These are phyloP conservation scores for Speleostelium caveatum DNA, from an alignment of 78 protist species.

Conservation along the genomic window DNA sequence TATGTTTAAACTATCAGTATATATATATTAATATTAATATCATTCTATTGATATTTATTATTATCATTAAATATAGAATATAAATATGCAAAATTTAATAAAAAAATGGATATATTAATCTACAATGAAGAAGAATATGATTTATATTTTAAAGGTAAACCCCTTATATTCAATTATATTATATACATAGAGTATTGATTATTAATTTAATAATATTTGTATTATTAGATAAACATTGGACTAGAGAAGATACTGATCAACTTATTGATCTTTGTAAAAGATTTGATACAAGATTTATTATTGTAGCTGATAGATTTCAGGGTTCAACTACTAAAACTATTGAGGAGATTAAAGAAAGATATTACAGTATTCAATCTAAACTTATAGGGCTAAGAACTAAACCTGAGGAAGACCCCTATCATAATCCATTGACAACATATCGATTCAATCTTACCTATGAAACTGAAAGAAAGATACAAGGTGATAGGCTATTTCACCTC, in stretches of 20 bases:
- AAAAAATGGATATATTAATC: conserved; percentile 69
- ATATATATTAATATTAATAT: no score
- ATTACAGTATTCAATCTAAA: conserved; percentile 55
- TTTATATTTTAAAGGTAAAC: conserved; percentile 22
- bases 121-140: conserved; percentile 75
- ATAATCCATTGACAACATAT: conserved; percentile 63
- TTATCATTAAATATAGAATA: conserved; percentile 46
- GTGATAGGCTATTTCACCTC: conserved; percentile 34
- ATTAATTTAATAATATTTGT: not conserved
- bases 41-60: no score
- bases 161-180: no score
- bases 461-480: conserved; percentile 59
- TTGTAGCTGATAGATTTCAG: conserved; percentile 58
- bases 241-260: conserved; percentile 75
- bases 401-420: conserved; percentile 66
- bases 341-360: conserved; percentile 81
- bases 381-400: conserved; percentile 53
- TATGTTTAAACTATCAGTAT: no score
- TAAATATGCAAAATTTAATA: conserved; percentile 38
- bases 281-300: conserved; percentile 73
- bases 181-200: not conserved
- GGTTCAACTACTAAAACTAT: conserved; percentile 21
- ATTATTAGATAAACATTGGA: conserved; percentile 55
- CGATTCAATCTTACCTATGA: conserved; percentile 63
- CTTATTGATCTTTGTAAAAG: conserved; percentile 54